Evolutionary conservation across 305 asterid genomes (phyloP).

Genomic region (Fraxinus sp.): DNA sequence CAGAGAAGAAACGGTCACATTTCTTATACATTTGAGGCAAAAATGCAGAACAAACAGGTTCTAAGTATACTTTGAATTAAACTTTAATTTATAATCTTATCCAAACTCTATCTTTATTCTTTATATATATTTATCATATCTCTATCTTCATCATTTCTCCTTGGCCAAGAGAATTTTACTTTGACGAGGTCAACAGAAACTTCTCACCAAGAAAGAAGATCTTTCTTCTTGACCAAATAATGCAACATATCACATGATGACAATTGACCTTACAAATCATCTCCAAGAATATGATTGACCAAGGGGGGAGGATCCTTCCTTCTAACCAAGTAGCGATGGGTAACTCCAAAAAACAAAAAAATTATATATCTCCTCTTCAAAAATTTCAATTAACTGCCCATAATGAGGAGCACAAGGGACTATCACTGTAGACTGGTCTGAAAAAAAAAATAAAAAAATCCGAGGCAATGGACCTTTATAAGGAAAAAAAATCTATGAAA

Average conservation of each 20-base stretch:
- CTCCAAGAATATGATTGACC: background rate
- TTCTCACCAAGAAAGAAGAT: background rate
- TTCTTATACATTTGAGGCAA: no score
- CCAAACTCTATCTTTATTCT: background rate
- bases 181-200: background rate
- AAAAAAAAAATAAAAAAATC: no score
- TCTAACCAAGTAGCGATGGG: background rate
- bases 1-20: no score
- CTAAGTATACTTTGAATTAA: background rate
- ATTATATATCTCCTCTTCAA: background rate
- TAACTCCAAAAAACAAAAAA: no score
- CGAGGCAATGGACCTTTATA: no score
- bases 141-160: background rate
- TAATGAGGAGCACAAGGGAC: background rate
- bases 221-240: background rate
- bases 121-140: background rate
- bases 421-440: background rate
- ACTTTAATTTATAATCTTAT: no score
- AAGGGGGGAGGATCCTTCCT: background rate
- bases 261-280: background rate
- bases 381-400: background rate
- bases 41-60: no score
- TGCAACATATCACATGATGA: background rate
- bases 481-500: background rate
- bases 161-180: background rate